phyloP scores from a whole-genome alignment of 805 yeast genomes.

The Debaryomyces maramus region DNA sequence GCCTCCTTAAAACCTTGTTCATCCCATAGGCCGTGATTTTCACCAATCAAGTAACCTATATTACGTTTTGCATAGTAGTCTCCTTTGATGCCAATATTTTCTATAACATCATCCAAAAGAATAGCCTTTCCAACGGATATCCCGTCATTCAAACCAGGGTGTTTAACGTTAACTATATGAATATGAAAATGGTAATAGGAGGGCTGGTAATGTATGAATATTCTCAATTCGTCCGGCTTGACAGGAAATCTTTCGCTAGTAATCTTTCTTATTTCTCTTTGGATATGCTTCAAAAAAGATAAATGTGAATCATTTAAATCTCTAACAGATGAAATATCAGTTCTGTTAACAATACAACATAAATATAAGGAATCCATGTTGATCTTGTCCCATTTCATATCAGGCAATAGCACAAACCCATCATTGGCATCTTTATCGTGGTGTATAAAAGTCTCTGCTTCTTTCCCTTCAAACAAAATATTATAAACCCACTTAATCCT shows the following conservation, averaged over 20 bases:
- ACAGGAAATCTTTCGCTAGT: constrained; percentile 45
- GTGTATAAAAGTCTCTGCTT: constrained; percentile 74
- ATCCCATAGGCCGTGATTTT: constrained; percentile 74
- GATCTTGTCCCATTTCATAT: constrained; percentile 93
- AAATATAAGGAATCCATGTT: constrained; percentile 71
- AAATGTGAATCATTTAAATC: constrained; percentile 65
- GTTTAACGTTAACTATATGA: constrained; percentile 76
- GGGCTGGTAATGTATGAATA: constrained; percentile 92
- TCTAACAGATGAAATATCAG: constrained; percentile 69
- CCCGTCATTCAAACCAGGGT: constrained; percentile 68
- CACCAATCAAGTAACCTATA: constrained; percentile 69
- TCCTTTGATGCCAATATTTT: constrained; percentile 56
- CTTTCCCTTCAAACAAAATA: constrained; percentile 78
- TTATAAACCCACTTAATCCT: constrained; percentile 88
- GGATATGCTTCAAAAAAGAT: constrained; percentile 53
- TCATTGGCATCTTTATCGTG: constrained; percentile 53
- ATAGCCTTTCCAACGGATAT: constrained; percentile 79
- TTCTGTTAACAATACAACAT: constrained; percentile 70
- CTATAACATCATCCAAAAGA: constrained; percentile 78
- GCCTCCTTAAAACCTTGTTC: constrained; percentile 23
- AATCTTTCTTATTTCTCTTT: constrained; percentile 43
- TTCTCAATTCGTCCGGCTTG: constrained; percentile 56
- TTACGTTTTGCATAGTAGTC: constrained; percentile 60
- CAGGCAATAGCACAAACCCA: constrained; percentile 83
- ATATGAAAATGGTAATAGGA: constrained; percentile 94